Base-by-base conservation (phyloP, 345 rosid species). In the Leavenworthia alabamica region DNA sequence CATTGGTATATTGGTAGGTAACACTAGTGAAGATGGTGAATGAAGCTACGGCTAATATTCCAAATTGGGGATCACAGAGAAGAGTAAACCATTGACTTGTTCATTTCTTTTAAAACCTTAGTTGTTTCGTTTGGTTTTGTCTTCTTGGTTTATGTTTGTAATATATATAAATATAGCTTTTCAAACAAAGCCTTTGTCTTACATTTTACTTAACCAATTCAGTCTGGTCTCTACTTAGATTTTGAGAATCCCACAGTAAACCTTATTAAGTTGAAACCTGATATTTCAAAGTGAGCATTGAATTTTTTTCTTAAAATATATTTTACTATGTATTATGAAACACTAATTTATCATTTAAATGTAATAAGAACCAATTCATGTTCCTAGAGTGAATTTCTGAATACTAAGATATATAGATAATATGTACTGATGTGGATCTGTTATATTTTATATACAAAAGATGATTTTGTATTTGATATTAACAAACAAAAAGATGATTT, bases 21-120 rank as follows among this genome's bases (percentile, higher is more conserved):
- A 88, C 92, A 36, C 60, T 91, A 71, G 96, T 91, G 68, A 88
- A 86, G 71, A 91, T 91, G 98, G 83, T 88, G 32, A 91, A 91
- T 12, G 98, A 91, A 78, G 98, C 98, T 32, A 91, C 96, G 0
- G 77, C 92, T 16, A 91, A 82, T 66, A 84, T 84, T 60, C 98
- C 84, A 36, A 86, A 84, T 31, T 91, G 98, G 98, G 86, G 77
- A 10, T 70, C 77, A 6, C 81, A 74, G 58, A 39, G 52, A 32
- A 23, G n/a, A 39, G 12, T 53, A 23, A 3, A 2, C 24, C 24
- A 2, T 23, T 59, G 52, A 50, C 39, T n/a, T 50, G 42, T 9
- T 4, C 46, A 50, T 32, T 42, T 57, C 57, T 59, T 12, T 23
- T 31, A 19, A 48, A 22, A 45, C 1, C 16, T 58, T 27, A n/a